These are phyloP conservation scores for Podosphaera fusca DNA, from an alignment of 2,329 filamentous ascomycete genomes.

Conservation along the genomic window DNA sequence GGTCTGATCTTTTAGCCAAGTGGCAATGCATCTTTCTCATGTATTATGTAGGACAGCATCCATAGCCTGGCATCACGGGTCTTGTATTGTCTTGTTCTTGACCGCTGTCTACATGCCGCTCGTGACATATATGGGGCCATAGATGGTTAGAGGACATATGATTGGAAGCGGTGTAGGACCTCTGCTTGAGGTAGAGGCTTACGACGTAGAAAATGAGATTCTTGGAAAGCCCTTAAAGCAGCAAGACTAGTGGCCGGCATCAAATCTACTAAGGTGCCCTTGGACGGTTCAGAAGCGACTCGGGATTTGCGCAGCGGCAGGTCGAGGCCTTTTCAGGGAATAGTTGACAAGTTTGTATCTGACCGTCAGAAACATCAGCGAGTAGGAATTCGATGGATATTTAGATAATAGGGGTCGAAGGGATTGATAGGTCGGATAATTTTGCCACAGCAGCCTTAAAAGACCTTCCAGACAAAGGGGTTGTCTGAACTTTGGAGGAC, in stretches of 20 bases:
- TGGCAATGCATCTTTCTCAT: too few relatives aligned
- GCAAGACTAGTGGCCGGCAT: background rate
- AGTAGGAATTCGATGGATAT: background rate
- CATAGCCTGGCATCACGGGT: too few relatives aligned
- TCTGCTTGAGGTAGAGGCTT: background rate
- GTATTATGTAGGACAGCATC: too few relatives aligned
- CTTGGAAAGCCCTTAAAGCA: background rate
- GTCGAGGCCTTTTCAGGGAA: background rate
- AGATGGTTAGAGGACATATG: background rate
- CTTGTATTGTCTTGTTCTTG: too few relatives aligned
- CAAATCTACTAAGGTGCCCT: background rate
- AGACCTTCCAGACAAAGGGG: background rate
- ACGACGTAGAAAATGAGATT: background rate
- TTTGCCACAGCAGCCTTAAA: background rate
- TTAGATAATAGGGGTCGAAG: background rate
- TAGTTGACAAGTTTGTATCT: too few relatives aligned
- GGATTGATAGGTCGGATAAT: background rate
- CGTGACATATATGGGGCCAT: background rate
- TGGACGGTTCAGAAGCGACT: background rate
- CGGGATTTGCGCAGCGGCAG: background rate
- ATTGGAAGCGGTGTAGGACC: background rate
- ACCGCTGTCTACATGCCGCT: too few relatives aligned
- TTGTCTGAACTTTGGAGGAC: too few relatives aligned
- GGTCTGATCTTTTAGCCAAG: too few relatives aligned
- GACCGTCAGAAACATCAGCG: background rate